Conservation (phyloP, 495 filamentous ascomycete species). For the Rhizodiscina lignyota region DNA sequence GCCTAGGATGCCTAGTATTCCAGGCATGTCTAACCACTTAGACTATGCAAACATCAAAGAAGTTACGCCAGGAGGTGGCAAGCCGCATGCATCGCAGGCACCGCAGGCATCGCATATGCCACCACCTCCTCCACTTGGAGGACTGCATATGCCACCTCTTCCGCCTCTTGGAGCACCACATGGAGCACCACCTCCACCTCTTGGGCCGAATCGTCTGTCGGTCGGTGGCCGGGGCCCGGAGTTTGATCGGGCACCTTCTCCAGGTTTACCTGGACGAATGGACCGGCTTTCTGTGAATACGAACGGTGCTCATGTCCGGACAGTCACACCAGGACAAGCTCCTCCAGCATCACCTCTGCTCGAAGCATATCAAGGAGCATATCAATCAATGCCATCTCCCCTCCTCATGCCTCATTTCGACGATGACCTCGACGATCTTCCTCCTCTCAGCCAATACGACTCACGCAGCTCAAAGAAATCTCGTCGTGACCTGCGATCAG, state of each 20-base stretch:
- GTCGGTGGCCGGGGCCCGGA: conserved; percentile 8
- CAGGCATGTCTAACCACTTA: neutral
- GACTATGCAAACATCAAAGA: conserved; percentile 1
- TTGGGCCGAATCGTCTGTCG: conserved; percentile 3
- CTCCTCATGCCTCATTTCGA: conserved; percentile 22
- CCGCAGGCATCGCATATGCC: conserved; percentile 4
- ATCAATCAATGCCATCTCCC: conserved; percentile 85
- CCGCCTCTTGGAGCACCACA: no score
- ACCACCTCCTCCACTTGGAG: no score
- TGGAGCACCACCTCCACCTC: conserved; percentile 6
- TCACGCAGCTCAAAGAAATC: no score
- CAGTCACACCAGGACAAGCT: conserved; percentile 30
- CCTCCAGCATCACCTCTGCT: conserved; percentile 64
- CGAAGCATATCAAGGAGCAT: conserved; percentile 87
- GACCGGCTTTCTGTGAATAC: conserved; percentile 20
- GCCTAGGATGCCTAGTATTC: no score
- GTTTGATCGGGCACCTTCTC: neutral
- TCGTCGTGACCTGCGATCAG: no score
- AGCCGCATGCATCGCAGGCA: neutral
- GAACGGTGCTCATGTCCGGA: conserved; percentile 15
- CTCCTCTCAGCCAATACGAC: no score
- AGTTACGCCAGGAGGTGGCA: neutral
- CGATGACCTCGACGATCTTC: conserved; percentile 20
- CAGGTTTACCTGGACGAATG: conserved; percentile 13
- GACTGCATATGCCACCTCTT: no score